phyloP scores from a whole-genome alignment of 176 grass and related monocot genomes.

The Musa itinerans region DNA sequence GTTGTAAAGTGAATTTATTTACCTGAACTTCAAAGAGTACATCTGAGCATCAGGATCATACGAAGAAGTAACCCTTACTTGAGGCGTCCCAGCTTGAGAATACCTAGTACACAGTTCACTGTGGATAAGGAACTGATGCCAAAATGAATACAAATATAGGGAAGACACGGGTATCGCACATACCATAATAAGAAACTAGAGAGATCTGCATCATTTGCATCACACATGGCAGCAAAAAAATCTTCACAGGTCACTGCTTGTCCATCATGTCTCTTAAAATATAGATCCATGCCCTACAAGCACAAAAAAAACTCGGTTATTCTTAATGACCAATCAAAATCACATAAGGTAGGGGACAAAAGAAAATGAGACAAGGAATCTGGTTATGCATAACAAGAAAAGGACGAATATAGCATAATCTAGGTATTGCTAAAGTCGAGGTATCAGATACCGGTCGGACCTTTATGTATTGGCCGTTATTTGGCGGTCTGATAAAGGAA shows the following conservation, averaged over 20 bases:
- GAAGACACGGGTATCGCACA: slow-evolving; percentile 2
- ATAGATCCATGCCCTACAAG: slow-evolving; percentile 94
- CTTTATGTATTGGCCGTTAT: too few relatives aligned
- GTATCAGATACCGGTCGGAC: background rate
- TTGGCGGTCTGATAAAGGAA: too few relatives aligned
- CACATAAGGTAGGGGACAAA: slow-evolving; percentile 1
- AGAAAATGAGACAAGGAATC: slow-evolving; percentile 5
- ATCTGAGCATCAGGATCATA: slow-evolving; percentile 55
- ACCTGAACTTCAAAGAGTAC: slow-evolving; percentile 88
- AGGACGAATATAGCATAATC: background rate
- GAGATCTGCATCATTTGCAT: slow-evolving; percentile 83
- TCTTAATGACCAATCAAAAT: slow-evolving; percentile 8
- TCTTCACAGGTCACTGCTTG: slow-evolving; percentile 98
- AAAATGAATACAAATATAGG: slow-evolving; percentile 2
- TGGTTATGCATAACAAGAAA: background rate
- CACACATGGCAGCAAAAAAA: slow-evolving; percentile 93
- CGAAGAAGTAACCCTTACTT: slow-evolving; percentile 58
- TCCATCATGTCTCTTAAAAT: slow-evolving; percentile 95
- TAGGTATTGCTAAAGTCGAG: background rate
- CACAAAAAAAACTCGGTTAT: slow-evolving; percentile 18
- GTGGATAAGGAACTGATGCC: slow-evolving; percentile 14
- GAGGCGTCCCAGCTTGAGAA: slow-evolving; percentile 81
- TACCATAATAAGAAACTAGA: slow-evolving; percentile 91
- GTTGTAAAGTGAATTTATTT: background rate
- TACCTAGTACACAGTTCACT: slow-evolving; percentile 51